Base-by-base conservation (phyloP, 441 rosid species). In the Populus hybrid region DNA sequence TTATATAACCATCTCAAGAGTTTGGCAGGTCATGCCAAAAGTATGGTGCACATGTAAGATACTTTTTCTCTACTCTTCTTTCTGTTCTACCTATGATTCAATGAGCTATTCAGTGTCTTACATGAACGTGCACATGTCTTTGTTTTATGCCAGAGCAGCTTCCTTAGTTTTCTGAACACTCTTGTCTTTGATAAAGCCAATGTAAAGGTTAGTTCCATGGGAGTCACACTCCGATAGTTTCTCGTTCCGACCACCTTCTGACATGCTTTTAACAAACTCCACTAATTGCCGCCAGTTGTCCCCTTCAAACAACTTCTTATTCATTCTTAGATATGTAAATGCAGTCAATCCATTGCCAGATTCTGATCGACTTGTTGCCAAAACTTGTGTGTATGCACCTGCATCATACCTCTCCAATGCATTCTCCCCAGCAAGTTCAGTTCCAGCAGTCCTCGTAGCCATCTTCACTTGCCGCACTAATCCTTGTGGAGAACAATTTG, bases 401-500 rank as follows among this genome's bases (percentile, higher is more conserved):
- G 85, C 83, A 82, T 95, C 98, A 53, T 90, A 93, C 82, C 98
- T 87, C 83, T 92, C 97, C 18, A 93, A 77, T 50, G 97, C 99
- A 69, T 93, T 95, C 81, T 95, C 99, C 67, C 98, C 97, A 9
- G 99, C 98, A 50, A 95, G 92, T 59, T 89, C 90, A 6, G 84
- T 85, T 81, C 91, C 88, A 6, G 92, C 89, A 10, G 79, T 79
- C 78, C 36, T 85, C 12, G 97, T 88, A 20, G 90, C 94, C 78
- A 73, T 87, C 88, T 93, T 89, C 64, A 91, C 94, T 81, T 93
- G 99, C 84, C 68, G 79, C 14, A 95, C 97, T 76, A 95, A 85
- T 57, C 93, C 97, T 88, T 95, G 97, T 0, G 99, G 98, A 0
- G 95, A 93, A 85, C 98, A 91, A 71, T 88, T 88, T 21, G 95